These are phyloP conservation scores for Mycena amicta DNA, from an alignment of 768 basidiomycete species.

Conservation along the genomic window DNA sequence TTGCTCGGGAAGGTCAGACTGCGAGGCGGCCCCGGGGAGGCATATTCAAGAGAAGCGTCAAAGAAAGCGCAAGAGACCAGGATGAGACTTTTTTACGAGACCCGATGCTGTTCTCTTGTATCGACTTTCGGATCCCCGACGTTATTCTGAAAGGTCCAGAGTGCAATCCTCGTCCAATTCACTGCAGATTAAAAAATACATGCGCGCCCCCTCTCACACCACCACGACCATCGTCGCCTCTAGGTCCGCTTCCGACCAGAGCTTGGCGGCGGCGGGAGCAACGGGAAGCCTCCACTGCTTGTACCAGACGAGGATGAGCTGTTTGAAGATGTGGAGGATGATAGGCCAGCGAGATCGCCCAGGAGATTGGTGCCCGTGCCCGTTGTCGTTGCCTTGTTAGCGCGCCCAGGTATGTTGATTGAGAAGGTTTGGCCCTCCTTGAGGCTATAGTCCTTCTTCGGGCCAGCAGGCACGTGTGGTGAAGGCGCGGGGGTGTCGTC, in stretches of 20 bases:
- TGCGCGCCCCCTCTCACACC: not conserved
- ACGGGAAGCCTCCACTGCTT: slow-evolving; percentile 46
- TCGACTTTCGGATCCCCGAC: no score
- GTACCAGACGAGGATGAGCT: slow-evolving; percentile 25
- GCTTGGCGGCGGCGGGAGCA: slow-evolving; percentile 85
- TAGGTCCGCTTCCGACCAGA: slow-evolving; percentile 48
- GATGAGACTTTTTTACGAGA: not conserved
- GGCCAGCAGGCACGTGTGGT: slow-evolving; percentile 73
- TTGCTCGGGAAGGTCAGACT: no score
- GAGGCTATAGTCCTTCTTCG: slow-evolving; percentile 91
- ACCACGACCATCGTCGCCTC: no score
- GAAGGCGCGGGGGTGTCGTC: slow-evolving; percentile 50
- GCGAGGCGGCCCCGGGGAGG: no score
- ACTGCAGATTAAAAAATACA: not conserved
- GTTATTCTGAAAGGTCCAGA: no score
- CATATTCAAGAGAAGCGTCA: no score
- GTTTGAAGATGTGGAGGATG: slow-evolving; percentile 21
- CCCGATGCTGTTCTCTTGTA: no score
- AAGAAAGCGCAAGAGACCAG: no score
- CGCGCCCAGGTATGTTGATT: slow-evolving; percentile 86
- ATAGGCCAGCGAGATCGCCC: slow-evolving; percentile 25
- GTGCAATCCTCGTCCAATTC: not conserved
- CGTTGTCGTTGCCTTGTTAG: slow-evolving; percentile 33
- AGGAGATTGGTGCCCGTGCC: slow-evolving; percentile 36
- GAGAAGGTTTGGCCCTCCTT: slow-evolving; percentile 96